These are phyloP conservation scores for Xerocomellus chrysenteron DNA, from an alignment of 768 basidiomycete species.

Conservation along the genomic window DNA sequence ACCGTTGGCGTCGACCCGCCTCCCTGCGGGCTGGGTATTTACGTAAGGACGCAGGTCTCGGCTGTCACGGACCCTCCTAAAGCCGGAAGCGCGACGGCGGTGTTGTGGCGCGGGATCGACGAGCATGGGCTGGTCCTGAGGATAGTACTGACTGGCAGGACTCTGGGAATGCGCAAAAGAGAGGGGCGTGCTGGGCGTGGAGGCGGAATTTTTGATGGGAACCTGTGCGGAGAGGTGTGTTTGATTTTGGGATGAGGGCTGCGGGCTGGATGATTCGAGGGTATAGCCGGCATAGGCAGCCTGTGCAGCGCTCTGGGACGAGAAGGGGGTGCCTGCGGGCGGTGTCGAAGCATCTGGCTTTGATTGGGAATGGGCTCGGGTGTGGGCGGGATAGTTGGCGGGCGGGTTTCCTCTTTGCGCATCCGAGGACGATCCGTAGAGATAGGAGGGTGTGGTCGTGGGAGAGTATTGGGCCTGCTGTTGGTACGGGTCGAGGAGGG, in stretches of 20 bases:
- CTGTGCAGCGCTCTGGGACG: slow-evolving; percentile 48
- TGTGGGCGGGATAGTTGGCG: slow-evolving; percentile 52
- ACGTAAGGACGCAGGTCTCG: slow-evolving; percentile 78
- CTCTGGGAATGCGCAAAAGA: slow-evolving; percentile 59
- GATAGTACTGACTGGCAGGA: slow-evolving; percentile 53
- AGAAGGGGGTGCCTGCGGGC: slow-evolving; percentile 49
- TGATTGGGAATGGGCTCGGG: slow-evolving; percentile 55
- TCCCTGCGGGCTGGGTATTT: slow-evolving; percentile 58
- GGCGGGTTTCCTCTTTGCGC: slow-evolving; percentile 42
- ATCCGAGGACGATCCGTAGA: slow-evolving; percentile 38
- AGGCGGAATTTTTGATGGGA: slow-evolving; percentile 53
- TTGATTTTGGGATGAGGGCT: slow-evolving; percentile 51
- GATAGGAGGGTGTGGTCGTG: slow-evolving; percentile 46
- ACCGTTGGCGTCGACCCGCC: slow-evolving; percentile 77
- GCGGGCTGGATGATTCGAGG: slow-evolving; percentile 67
- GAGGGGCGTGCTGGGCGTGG: slow-evolving; percentile 71
- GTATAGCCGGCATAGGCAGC: slow-evolving; percentile 50
- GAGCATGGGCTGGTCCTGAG: slow-evolving; percentile 68
- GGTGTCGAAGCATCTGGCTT: slow-evolving; percentile 54
- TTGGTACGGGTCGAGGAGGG: slow-evolving; percentile 68
- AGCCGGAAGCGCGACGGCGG: slow-evolving; percentile 70
- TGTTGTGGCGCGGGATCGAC: slow-evolving; percentile 59
- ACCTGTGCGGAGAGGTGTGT: slow-evolving; percentile 51
- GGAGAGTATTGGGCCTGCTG: slow-evolving; percentile 68
- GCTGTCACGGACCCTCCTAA: slow-evolving; percentile 72